These are phyloP conservation scores for Curvularia verruculosa DNA, from an alignment of 2,329 filamentous ascomycete species.

Conservation along the genomic window DNA sequence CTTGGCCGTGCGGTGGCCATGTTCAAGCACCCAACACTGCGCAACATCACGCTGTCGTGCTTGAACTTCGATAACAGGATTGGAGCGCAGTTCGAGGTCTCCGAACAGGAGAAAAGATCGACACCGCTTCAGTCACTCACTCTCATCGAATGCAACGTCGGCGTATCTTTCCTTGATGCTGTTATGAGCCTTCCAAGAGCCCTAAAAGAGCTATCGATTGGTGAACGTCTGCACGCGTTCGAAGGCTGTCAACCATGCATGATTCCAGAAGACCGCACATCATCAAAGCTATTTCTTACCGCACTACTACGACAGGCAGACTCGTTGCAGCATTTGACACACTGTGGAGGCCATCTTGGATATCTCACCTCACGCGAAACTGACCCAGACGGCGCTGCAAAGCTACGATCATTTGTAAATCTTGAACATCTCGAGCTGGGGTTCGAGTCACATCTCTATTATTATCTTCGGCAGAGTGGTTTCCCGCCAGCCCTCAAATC, in stretches of 20 bases:
- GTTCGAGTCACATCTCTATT: slow-evolving; percentile 35
- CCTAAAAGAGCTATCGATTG: slow-evolving; percentile 40
- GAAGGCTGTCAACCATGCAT: slow-evolving; percentile 28
- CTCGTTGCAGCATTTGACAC: slow-evolving; percentile 39
- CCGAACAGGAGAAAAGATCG: slow-evolving; percentile 26
- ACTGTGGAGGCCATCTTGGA: slow-evolving; percentile 33
- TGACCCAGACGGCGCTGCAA: slow-evolving; percentile 24
- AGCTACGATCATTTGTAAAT: slow-evolving; percentile 31
- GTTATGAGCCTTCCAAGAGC: slow-evolving; percentile 42
- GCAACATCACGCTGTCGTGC: slow-evolving; percentile 42
- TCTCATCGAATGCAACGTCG: slow-evolving; percentile 48
- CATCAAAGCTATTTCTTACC: slow-evolving; percentile 32
- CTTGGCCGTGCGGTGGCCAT: slow-evolving; percentile 36
- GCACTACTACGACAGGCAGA: slow-evolving; percentile 39
- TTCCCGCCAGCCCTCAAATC: slow-evolving; percentile 34
- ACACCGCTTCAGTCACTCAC: slow-evolving; percentile 41
- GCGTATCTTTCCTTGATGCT: slow-evolving; percentile 33
- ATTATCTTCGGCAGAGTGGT: slow-evolving; percentile 31
- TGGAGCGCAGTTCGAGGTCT: slow-evolving; percentile 16
- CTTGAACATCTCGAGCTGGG: slow-evolving; percentile 41
- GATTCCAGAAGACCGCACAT: slow-evolving; percentile 27
- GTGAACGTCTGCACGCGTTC: slow-evolving; percentile 42
- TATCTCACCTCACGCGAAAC: slow-evolving; percentile 18
- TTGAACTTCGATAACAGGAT: slow-evolving; percentile 36
- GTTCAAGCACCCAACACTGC: slow-evolving; percentile 44